Conservation (phyloP, 805 yeast species). For the Allodekkera sacchari region DNA sequence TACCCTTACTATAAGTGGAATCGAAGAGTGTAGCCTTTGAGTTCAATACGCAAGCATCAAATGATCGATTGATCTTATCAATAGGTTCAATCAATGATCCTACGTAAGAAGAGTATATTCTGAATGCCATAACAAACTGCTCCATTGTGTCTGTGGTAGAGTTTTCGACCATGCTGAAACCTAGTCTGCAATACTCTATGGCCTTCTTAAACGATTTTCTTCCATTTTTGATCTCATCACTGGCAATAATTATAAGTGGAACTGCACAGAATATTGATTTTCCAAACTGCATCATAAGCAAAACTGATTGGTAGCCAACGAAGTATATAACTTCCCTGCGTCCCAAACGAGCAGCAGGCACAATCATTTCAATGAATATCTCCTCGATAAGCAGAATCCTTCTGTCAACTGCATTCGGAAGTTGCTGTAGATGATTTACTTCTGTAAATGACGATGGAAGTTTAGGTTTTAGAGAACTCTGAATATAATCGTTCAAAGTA, state of each 20-base stretch:
- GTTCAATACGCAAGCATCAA: slow-evolving; percentile 11
- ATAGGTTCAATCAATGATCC: slow-evolving; percentile 36
- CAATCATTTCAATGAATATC: slow-evolving; percentile 30
- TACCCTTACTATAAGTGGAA: slow-evolving; percentile 1
- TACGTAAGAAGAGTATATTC: slow-evolving; percentile 31
- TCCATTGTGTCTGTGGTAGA: slow-evolving; percentile 25
- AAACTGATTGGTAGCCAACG: slow-evolving; percentile 26
- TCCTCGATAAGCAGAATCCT: slow-evolving; percentile 29
- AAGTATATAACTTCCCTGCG: slow-evolving; percentile 23
- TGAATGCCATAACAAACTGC: slow-evolving; percentile 31
- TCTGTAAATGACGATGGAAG: slow-evolving; percentile 33
- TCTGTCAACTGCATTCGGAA: slow-evolving; percentile 20
- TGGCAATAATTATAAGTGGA: slow-evolving; percentile 33
- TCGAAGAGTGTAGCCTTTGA: slow-evolving; percentile 6
- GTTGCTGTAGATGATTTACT: slow-evolving; percentile 24
- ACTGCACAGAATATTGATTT: slow-evolving; percentile 30
- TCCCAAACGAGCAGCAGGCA: slow-evolving; percentile 24
- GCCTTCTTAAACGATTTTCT: slow-evolving; percentile 30
- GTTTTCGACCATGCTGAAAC: slow-evolving; percentile 27
- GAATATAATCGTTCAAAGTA: slow-evolving; percentile 13
- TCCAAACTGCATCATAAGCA: slow-evolving; percentile 32
- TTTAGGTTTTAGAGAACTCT: slow-evolving; percentile 15
- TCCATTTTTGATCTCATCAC: slow-evolving; percentile 20
- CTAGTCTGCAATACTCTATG: slow-evolving; percentile 32
- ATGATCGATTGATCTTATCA: slow-evolving; percentile 22